A percentile compares a stretch with the other conserved stretches of the same genome.
Conservation (phyloP, 805 yeast species). For the Saccharomycopsis lassenensis region DNA sequence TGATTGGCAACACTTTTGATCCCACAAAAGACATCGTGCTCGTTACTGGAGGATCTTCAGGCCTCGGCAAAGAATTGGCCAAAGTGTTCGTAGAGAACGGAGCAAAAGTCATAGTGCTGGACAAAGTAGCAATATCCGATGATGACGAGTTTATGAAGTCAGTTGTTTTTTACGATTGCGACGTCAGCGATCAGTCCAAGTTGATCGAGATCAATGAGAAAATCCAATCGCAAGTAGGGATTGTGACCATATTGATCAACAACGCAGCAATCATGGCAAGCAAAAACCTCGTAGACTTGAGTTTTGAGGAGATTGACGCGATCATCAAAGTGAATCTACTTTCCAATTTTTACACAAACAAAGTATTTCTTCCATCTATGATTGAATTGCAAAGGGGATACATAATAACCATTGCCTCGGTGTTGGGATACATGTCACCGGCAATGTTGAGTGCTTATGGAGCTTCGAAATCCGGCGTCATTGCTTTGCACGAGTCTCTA, state of each 20-base stretch:
- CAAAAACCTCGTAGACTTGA: constrained; percentile 40
- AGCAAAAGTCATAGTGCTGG: constrained; percentile 55
- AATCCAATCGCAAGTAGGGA: constrained; percentile 35
- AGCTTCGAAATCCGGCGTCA: constrained; percentile 79
- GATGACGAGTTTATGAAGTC: constrained; percentile 24
- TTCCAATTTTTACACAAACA: constrained; percentile 59
- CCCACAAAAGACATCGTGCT: constrained; percentile 50
- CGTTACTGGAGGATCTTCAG: constrained; percentile 78
- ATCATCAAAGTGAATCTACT: constrained; percentile 58
- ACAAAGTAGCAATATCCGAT: constrained; percentile 34
- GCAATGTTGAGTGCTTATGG: constrained; percentile 73
- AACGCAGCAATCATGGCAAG: constrained; percentile 76
- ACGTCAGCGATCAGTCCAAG: constrained; percentile 45
- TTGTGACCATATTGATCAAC: constrained; percentile 60
- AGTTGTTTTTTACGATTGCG: constrained; percentile 52
- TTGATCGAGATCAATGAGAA: constrained; percentile 30
- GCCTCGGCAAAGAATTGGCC: constrained; percentile 64
- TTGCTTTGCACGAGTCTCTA: constrained; percentile 76
- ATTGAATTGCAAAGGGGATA: constrained; percentile 50
- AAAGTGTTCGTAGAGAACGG: constrained; percentile 31
- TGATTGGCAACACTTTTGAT: constrained; percentile 44
- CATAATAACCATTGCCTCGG: constrained; percentile 73
- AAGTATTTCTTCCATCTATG: constrained; percentile 69
- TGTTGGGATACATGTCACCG: constrained; percentile 77
- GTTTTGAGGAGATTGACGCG: constrained; percentile 47